Evolutionary conservation across 257 asterid species (phyloP).

Genomic region (Vinca minor): DNA sequence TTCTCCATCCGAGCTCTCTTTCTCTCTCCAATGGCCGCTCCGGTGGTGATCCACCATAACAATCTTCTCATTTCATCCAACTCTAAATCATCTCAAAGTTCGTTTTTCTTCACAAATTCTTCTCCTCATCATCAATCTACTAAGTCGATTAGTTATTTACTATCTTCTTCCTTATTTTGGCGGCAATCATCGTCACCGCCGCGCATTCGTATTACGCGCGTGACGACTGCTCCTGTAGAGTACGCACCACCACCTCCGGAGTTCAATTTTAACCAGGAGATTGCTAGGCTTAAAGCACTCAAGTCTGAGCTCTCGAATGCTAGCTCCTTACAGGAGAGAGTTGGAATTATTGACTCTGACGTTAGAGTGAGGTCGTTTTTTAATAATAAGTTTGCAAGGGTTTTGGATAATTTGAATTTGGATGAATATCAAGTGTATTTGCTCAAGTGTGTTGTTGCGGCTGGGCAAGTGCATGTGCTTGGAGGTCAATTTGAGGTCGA

Average conservation of each 20-base stretch:
- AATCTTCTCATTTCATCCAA: slow-evolving; percentile 17
- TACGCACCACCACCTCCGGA: slow-evolving; percentile 66
- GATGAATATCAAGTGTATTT: slow-evolving; percentile 50
- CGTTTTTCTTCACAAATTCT: slow-evolving; percentile 13
- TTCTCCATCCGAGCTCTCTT: neutral
- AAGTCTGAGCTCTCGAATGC: slow-evolving; percentile 33
- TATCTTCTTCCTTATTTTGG: slow-evolving; percentile 13
- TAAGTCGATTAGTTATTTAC: slow-evolving; percentile 22
- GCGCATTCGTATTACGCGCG: slow-evolving; percentile 28
- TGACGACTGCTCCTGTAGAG: slow-evolving; percentile 73
- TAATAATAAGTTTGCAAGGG: slow-evolving; percentile 29
- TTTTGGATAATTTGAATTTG: slow-evolving; percentile 37
- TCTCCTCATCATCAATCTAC: too few relatives aligned
- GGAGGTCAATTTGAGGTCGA: slow-evolving; percentile 32
- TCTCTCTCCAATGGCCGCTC: slow-evolving; percentile 46
- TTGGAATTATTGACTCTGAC: slow-evolving; percentile 44
- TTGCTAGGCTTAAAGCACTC: slow-evolving; percentile 48
- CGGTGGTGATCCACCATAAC: slow-evolving; percentile 34
- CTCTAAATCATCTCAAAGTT: slow-evolving; percentile 30
- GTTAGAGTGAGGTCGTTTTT: slow-evolving; percentile 53
- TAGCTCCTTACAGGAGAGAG: slow-evolving; percentile 37
- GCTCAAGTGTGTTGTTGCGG: slow-evolving; percentile 79
- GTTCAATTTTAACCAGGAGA: slow-evolving; percentile 49
- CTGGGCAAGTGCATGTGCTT: slow-evolving; percentile 74
- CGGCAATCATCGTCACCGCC: slow-evolving; percentile 16